Percentiles rank a stretch among this genome's conserved stretches.
Evolutionary conservation across 176 grass and related monocot species (phyloP).

Genomic region (Dactylis glomerata): DNA sequence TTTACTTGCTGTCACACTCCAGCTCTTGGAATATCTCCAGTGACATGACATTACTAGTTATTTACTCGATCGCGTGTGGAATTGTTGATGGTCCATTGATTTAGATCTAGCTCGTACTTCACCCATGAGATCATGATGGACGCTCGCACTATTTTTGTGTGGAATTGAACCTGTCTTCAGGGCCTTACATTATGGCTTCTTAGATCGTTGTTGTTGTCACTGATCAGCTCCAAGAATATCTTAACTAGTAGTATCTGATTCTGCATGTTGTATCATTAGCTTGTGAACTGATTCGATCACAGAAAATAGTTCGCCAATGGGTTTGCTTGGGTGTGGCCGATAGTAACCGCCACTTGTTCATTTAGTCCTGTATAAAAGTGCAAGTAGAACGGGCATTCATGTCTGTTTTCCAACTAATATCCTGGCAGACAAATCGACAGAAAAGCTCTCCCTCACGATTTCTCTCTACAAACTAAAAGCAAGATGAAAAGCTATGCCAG

Average conservation of each 20-base stretch:
- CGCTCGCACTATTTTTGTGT: neutral
- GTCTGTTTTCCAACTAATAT: neutral
- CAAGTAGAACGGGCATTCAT: neutral
- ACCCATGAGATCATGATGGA: neutral
- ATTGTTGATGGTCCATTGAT: neutral
- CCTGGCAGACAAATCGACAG: neutral
- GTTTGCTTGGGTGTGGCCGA: neutral
- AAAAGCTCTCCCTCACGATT: neutral
- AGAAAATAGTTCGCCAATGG: conserved; percentile 6
- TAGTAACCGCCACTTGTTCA: conserved; percentile 5
- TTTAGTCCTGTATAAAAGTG: neutral
- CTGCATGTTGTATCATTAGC: neutral
- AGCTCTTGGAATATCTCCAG: conserved; percentile 33
- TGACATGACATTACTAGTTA: neutral
- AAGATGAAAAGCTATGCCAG: neutral
- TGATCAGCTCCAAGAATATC: neutral
- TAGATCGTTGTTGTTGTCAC: neutral
- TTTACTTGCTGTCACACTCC: conserved; percentile 41
- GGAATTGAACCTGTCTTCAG: neutral
- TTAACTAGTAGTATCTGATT: neutral
- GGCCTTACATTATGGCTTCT: neutral
- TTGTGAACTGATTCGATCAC: neutral
- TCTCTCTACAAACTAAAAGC: neutral
- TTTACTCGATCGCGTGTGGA: neutral
- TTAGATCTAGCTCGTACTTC: neutral